phyloP scores from a whole-genome alignment of 805 yeast species.

The Maudiozyma serrabonitensis region DNA sequence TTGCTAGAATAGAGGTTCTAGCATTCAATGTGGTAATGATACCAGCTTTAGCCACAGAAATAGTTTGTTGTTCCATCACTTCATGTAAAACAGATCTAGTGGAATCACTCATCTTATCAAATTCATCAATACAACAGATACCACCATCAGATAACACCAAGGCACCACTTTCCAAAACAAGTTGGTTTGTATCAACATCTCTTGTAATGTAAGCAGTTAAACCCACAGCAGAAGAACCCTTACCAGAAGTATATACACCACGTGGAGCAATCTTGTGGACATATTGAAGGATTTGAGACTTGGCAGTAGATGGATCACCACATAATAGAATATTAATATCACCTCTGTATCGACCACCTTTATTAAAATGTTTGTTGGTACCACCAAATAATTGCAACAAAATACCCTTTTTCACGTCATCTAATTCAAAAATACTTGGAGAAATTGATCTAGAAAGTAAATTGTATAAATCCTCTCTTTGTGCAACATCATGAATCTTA shows the following conservation, averaged over 20 bases:
- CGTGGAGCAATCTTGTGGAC: slow-evolving; percentile 97
- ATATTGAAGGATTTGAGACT: slow-evolving; percentile 87
- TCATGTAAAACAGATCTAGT: slow-evolving; percentile 94
- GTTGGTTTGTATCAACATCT: slow-evolving; percentile 86
- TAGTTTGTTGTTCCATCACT: slow-evolving; percentile 99
- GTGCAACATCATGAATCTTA: slow-evolving; percentile 50
- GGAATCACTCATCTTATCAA: slow-evolving; percentile 92
- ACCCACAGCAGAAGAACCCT: slow-evolving; percentile 98
- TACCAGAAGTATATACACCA: slow-evolving; percentile 96
- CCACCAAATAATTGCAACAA: slow-evolving; percentile 92
- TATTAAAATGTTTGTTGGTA: slow-evolving; percentile 73
- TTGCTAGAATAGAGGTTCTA: slow-evolving; percentile 88
- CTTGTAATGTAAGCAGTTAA: slow-evolving; percentile 93
- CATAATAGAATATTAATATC: slow-evolving; percentile 85
- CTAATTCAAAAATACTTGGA: slow-evolving; percentile 94
- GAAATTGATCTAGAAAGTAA: slow-evolving; percentile 83
- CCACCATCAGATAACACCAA: slow-evolving; percentile 95
- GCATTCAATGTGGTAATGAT: slow-evolving; percentile 95
- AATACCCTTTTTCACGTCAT: slow-evolving; percentile 93
- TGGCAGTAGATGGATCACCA: slow-evolving; percentile 98
- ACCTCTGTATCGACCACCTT: slow-evolving; percentile 94
- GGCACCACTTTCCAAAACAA: slow-evolving; percentile 94
- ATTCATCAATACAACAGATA: slow-evolving; percentile 97
- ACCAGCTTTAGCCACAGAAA: slow-evolving; percentile 96
- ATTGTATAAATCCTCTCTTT: slow-evolving; percentile 75